Evolutionary conservation across 495 filamentous ascomycete genomes (phyloP), one percentile per base, ranked within the genome.

Genomic region (Neurospora tetrasperma): DNA sequence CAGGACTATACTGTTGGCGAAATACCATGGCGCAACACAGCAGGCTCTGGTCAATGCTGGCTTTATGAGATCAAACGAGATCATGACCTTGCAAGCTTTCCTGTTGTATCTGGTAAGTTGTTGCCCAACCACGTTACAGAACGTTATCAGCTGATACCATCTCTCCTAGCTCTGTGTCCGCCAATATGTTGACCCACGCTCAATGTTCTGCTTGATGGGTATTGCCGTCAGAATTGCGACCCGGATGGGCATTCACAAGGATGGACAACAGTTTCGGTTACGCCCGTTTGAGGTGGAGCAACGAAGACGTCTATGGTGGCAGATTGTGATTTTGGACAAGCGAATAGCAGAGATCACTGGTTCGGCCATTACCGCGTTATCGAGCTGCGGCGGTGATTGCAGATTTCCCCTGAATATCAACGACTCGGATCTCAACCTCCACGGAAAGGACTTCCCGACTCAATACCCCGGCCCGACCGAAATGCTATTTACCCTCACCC

Each of bases 301-400:
- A 79, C 84, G 91, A 20, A 81, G 90, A 69, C 84, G 91, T 27
- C 78, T 93, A 5, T 94, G 91, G 91, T 92, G 90, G 90, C 89
- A 90, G 75, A 81, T 93, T 9, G 86, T 88, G 71, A 82, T 87
- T 27, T 84, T 93, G 20, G 91, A 94, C 75, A 84, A 85, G 59
- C 86, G 90, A 43, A 85, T 89, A 10, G 86, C 86, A 23, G 89
- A 90, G 75, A 86, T 91, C 43, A 87, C 89, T 38, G 90, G 90
- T 40, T 89, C 88, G 75, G 86, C 87, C 38, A 85, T 91, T 73
- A 90, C 83, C 70, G 88, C 83, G n/a, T 78, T 85, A 75, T 89
- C 81, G 66, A 79, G 79, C 3, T 82, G 77, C 43, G 79, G 81
- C 66, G 80, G 79, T 8, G 84, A 86, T 77, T 85, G 84, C 73